Evolutionary conservation across 768 basidiomycete species (phyloP).

Genomic region (Collybia sp.): DNA sequence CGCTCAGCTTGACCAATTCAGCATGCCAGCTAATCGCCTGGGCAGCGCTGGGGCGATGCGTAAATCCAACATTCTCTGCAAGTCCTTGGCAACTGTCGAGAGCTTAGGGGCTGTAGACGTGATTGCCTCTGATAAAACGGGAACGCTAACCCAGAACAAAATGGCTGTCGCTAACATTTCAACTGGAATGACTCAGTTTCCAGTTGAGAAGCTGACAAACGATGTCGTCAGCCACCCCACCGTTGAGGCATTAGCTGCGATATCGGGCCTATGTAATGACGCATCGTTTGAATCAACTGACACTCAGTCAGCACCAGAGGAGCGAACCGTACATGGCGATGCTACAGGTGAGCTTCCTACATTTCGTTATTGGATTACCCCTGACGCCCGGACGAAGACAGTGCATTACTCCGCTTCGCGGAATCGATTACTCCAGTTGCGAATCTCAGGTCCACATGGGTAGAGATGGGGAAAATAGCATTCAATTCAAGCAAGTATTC

Average conservation of each 20-base stretch:
- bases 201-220: constrained; percentile 7
- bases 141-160: constrained; percentile 44
- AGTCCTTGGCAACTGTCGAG: constrained; percentile 49
- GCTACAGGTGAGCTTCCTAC: constrained; percentile 37
- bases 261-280: constrained; percentile 42
- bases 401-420: constrained; percentile 50
- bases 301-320: constrained; percentile 11
- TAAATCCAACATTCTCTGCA: constrained; percentile 40
- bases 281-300: constrained; percentile 28
- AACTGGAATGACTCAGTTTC: constrained; percentile 6
- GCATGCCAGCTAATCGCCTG: background rate
- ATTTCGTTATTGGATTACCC: background rate
- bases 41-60: constrained; percentile 40
- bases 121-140: constrained; percentile 52
- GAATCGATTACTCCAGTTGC: constrained; percentile 25
- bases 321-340: constrained; percentile 40
- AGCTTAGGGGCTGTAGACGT: constrained; percentile 48
- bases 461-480: constrained; percentile 25
- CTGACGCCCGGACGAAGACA: constrained; percentile 25
- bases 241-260: constrained; percentile 25
- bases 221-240: no score
- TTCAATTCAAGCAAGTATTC: constrained; percentile 31
- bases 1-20: background rate
- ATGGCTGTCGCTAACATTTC: constrained; percentile 28
- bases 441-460: constrained; percentile 26